These are phyloP conservation scores for Flaveria sonorensis DNA, from an alignment of 129 eudicot species.

Conservation along the genomic window DNA sequence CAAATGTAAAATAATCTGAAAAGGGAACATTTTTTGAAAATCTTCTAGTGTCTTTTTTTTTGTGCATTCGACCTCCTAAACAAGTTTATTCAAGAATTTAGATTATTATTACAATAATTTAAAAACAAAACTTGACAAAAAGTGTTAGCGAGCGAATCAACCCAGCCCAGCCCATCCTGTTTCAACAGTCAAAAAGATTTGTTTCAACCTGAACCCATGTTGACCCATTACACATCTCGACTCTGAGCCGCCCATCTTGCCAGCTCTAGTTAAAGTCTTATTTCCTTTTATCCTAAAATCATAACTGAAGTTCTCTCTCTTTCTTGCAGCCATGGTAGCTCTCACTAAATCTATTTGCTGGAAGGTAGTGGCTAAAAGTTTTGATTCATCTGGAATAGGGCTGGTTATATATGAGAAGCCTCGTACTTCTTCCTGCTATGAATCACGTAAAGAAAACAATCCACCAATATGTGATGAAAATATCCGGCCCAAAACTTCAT, in stretches of 20 bases:
- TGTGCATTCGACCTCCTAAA: neutral
- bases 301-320: slow-evolving; percentile 9
- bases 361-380: slow-evolving; percentile 75
- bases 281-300: neutral
- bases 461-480: slow-evolving; percentile 71
- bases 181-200: neutral
- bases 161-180: neutral
- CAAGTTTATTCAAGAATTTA: neutral
- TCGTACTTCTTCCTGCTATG: slow-evolving; percentile 69
- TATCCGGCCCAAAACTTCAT: slow-evolving; percentile 55
- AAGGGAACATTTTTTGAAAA: slow-evolving; percentile 8
- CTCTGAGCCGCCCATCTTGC: neutral
- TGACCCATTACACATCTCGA: neutral
- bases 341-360: slow-evolving; percentile 86
- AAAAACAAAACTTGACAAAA: neutral
- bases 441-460: slow-evolving; percentile 54
- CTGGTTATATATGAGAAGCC: slow-evolving; percentile 95
- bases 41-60: neutral
- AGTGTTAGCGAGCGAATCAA: neutral
- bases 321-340: slow-evolving; percentile 83
- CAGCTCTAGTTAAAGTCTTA: neutral
- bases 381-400: slow-evolving; percentile 66
- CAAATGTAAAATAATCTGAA: neutral
- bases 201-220: neutral
- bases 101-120: neutral